Evolutionary conservation across 345 rosid species (phyloP), one percentile per base, ranked within the genome.

Genomic region (Trapa bicornis): DNA sequence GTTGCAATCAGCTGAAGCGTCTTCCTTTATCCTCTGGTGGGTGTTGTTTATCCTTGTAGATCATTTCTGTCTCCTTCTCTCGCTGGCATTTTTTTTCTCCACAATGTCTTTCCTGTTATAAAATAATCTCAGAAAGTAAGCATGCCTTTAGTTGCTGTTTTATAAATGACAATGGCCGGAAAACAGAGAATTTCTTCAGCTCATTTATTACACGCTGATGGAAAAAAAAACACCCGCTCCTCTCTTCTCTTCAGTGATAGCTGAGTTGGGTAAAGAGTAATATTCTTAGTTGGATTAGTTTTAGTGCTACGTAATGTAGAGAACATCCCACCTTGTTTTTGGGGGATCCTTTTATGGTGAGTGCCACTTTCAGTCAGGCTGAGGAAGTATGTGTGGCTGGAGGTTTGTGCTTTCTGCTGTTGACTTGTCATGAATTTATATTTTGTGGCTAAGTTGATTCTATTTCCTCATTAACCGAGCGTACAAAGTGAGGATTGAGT

Each of bases 51-150:
- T 58, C 63, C 5, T 16, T 58, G 5, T 4, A 45, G 43, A 41
- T 41, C 43, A 4, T 41, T 7, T 4, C 43, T 41, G 43, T 41
- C 43, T 41, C 43, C 7, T 4, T 1, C 43, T 4, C 43, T 41
- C 43, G 7, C 43, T 41, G 6, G 43, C 7, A 41, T 41, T 58
- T 10, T 33, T 35, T 12, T 33, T 33, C 37, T 35, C 63, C 32
- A 57, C 36, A 29, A 63, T 22, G 16, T 43, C 67, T 65, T 15
- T 22, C 42, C 50, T 29, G 33, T 64, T 2, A 37, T 63, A 29
- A 63, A 63, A 33, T 38, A 32, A 65, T 42, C 52, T 65, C 52
- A 48, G 67, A 42, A 65, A 43, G 67, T n/a, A 65, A 5, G 43
- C 67, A 41, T 33, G 42, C 43, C 5, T 43, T 43, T 43, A 43